A percentile compares a stretch with the other conserved stretches of the same genome.
These are phyloP conservation scores for Aspergillus latus DNA, from an alignment of 2,329 filamentous ascomycete genomes.

Conservation along the genomic window DNA sequence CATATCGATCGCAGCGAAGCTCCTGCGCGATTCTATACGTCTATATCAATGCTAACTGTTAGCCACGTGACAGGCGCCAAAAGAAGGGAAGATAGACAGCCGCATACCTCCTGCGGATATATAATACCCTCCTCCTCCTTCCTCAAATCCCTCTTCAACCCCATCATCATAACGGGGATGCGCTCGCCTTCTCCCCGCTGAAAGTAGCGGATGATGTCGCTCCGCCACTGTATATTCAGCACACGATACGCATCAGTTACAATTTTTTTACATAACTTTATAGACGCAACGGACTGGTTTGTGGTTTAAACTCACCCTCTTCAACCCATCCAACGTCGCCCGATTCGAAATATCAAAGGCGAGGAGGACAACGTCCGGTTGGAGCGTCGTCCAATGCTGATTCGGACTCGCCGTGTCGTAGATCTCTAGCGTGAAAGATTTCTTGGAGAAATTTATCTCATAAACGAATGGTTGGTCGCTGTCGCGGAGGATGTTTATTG, in stretches of 20 bases:
- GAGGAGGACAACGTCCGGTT: slow-evolving; percentile 57
- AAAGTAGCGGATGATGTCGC: slow-evolving; percentile 51
- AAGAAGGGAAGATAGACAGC: slow-evolving; percentile 9
- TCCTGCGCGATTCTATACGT: slow-evolving; percentile 60
- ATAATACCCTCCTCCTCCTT: slow-evolving; percentile 46
- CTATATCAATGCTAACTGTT: slow-evolving; percentile 30
- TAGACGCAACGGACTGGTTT: background rate
- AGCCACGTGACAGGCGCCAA: background rate
- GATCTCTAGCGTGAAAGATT: slow-evolving; percentile 56
- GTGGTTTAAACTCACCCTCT: slow-evolving; percentile 28
- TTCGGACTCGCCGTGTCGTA: slow-evolving; percentile 58
- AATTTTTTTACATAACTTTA: background rate
- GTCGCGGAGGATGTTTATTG: slow-evolving; percentile 51
- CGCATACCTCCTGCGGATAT: slow-evolving; percentile 44
- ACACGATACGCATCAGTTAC: too few relatives aligned
- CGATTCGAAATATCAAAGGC: slow-evolving; percentile 60
- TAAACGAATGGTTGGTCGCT: slow-evolving; percentile 60
- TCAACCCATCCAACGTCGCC: slow-evolving; percentile 50
- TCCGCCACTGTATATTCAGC: slow-evolving; percentile 38
- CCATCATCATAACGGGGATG: slow-evolving; percentile 59
- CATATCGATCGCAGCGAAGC: slow-evolving; percentile 62
- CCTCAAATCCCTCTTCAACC: slow-evolving; percentile 59
- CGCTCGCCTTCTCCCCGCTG: slow-evolving; percentile 45
- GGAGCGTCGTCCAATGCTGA: slow-evolving; percentile 55
- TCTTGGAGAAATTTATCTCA: slow-evolving; percentile 57